These are phyloP conservation scores for Cordyceps cateniannulata DNA, from an alignment of 2,329 filamentous ascomycete genomes.

Conservation along the genomic window DNA sequence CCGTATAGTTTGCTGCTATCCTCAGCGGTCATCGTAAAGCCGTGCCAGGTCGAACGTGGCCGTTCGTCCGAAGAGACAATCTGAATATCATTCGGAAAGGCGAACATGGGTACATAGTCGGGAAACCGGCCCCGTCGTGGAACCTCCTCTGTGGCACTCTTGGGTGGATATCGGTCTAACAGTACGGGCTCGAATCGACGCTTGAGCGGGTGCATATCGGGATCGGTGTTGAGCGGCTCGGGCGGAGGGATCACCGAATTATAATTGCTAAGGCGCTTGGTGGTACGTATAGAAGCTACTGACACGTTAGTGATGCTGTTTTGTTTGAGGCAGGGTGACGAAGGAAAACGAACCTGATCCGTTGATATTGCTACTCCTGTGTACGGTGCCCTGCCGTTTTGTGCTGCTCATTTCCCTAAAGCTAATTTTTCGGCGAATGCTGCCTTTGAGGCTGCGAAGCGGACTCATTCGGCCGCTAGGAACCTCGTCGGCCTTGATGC, in stretches of 20 bases:
- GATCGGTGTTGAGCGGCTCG: constrained; percentile 81
- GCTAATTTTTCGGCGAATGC: constrained; percentile 86
- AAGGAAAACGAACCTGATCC: constrained; percentile 34
- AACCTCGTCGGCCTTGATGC: constrained; percentile 70
- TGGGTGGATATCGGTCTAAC: constrained; percentile 86
- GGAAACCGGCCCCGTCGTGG: constrained; percentile 80
- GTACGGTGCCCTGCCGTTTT: constrained; percentile 74
- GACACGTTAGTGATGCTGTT: constrained; percentile 25
- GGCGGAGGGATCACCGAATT: constrained; percentile 95
- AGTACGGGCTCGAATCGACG: constrained; percentile 93
- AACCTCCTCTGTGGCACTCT: constrained; percentile 71
- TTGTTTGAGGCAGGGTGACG: background rate
- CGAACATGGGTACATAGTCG: constrained; percentile 98
- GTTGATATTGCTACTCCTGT: constrained; percentile 57
- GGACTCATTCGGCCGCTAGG: constrained; percentile 47
- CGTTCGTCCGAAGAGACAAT: constrained; percentile 93
- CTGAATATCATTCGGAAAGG: constrained; percentile 95
- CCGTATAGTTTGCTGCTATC: constrained; percentile 90
- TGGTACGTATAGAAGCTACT: constrained; percentile 62
- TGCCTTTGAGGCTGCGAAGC: constrained; percentile 63
- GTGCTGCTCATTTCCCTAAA: constrained; percentile 92
- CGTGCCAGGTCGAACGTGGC: constrained; percentile 96
- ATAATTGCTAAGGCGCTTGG: constrained; percentile 89
- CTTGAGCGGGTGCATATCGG: constrained; percentile 92
- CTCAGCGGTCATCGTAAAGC: constrained; percentile 93